These are phyloP conservation scores for Diospyros lotus DNA, from an alignment of 148 eudicot genomes.

Conservation along the genomic window DNA sequence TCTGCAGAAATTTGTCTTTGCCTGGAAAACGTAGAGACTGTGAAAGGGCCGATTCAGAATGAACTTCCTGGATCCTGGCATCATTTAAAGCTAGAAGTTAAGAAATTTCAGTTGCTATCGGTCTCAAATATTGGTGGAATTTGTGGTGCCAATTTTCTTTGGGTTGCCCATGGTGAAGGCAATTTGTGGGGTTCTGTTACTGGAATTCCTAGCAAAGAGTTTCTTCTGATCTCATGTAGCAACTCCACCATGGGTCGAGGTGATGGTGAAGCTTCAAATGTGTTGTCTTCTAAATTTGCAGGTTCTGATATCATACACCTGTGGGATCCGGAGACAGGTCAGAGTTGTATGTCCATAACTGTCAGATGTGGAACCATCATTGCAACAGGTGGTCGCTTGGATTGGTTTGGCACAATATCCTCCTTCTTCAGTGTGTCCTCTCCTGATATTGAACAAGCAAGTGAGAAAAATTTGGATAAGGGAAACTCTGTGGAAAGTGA, in stretches of 20 bases:
- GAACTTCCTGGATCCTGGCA: conserved; percentile 95
- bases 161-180: conserved; percentile 74
- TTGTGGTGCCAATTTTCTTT: conserved; percentile 50
- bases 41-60: conserved; percentile 49
- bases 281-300: conserved; percentile 56
- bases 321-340: conserved; percentile 54
- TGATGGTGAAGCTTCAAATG: conserved; percentile 88
- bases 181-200: conserved; percentile 70
- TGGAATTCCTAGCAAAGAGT: conserved; percentile 37
- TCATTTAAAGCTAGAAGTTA: conserved; percentile 45
- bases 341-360: conserved; percentile 44
- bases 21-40: conserved; percentile 39
- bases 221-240: conserved; percentile 67
- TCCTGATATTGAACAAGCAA: conserved; percentile 38
- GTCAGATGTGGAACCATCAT: conserved; percentile 72
- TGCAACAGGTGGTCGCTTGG: conserved; percentile 86
- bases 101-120: conserved; percentile 54
- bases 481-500: conserved; percentile 24
- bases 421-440: conserved; percentile 64
- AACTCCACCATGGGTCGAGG: conserved; percentile 81
- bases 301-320: conserved; percentile 69
- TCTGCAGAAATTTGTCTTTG: conserved; percentile 43
- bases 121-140: conserved; percentile 70
- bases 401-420: conserved; percentile 69
- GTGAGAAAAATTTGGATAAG: conserved; percentile 23